These are phyloP conservation scores for Salvia sclarea DNA, from an alignment of 305 asterid species.

Conservation along the genomic window DNA sequence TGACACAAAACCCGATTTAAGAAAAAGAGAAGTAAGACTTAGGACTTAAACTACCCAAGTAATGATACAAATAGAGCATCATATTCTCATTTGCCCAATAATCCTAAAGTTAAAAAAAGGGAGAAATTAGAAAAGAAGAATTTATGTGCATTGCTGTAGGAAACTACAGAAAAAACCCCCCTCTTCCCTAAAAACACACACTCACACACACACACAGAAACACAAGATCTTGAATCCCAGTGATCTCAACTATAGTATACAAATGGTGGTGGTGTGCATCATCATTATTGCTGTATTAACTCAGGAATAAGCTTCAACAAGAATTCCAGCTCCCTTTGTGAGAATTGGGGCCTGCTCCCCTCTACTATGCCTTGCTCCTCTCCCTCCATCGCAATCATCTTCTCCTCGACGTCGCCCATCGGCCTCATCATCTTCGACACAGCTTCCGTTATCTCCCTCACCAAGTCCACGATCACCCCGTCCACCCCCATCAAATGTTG, in stretches of 20 bases:
- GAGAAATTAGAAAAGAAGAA: not conserved
- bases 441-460: constrained; percentile 64
- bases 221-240: too few relatives aligned
- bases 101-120: constrained; percentile 12
- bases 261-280: not conserved
- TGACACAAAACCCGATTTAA: not conserved
- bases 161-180: not conserved
- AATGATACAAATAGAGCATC: constrained; percentile 2
- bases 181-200: not conserved
- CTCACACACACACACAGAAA: too few relatives aligned
- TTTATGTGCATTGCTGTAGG: constrained; percentile 19
- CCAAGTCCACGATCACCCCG: constrained; percentile 89
- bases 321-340: constrained; percentile 76
- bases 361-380: constrained; percentile 38
- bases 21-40: not conserved
- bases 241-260: not conserved
- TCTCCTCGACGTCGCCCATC: constrained; percentile 31
- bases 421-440: constrained; percentile 56
- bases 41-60: not conserved
- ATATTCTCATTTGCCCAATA: not conserved
- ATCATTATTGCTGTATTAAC: constrained; percentile 47
- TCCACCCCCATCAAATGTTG: constrained; percentile 91
- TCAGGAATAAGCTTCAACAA: constrained; percentile 78
- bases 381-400: constrained; percentile 30
- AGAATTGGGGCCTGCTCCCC: constrained; percentile 60